Base-by-base conservation (phyloP, 805 yeast species). In the Lipomyces chichibuensis region DNA sequence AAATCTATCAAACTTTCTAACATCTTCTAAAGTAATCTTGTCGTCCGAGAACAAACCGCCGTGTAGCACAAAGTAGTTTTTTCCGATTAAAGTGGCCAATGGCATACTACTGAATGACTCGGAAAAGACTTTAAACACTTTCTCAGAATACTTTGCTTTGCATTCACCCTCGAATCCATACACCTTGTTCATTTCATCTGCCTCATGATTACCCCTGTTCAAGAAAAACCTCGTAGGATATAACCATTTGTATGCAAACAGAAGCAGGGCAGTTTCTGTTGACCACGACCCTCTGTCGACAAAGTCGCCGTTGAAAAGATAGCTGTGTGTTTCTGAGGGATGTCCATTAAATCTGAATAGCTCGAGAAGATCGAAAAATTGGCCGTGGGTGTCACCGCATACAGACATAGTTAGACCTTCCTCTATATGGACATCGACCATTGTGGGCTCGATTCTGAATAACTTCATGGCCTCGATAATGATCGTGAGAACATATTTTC, bases 211-310 rank as follows among this genome's bases (percentile, higher is more conserved):
- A 33, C 99, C 99, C 76, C 99, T 84, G 79, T 95, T 95, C 68
- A 95, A 77, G 78, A 80, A 92, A 57, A 94, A 77, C 57, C 84
- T 82, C 2, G 80, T 74, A 17, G 99, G 99, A 74, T 84, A 89
- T 43, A 89, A 78, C 46, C 92, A 81, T 79, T 95, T 95, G 77
- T 91, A 84, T 13, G 88, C 83, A 77, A 90, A 92, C 55, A 91
- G 83, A 37, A 89, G 81, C 58, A 95, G 80, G 1, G 97, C 97
- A 58, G 95, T 97, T 77, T 95, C 99, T 75, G 97, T 91, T 3
- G 98, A 92, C 98, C 99, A 94, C 20, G 97, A 90, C 5, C 99
- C 99, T 75, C 99, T 84, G 77, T 95, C 99, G 3, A 95, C 99
- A 79, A 95, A 94, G 79, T 95, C 99, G 56, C 99, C 99, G 75